Conservation (phyloP, 78 protist species). For the Cavenderia fasciculata region DNA sequence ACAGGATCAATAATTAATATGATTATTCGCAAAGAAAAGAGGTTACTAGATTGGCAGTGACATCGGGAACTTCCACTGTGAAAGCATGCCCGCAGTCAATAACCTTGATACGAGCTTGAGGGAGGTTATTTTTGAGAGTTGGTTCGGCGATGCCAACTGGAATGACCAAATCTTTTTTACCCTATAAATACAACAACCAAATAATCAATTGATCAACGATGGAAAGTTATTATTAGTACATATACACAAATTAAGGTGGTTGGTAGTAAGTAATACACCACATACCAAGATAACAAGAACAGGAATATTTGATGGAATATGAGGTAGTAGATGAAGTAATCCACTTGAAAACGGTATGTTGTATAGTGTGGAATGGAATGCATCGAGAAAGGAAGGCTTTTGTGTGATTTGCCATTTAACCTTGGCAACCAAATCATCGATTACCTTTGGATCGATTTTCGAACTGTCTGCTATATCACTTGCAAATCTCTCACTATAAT, state of each 20-base stretch:
- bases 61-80: constrained; percentile 16
- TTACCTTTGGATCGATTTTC: constrained; percentile 1
- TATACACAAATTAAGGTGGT: no score
- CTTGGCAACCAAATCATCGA: constrained; percentile 40
- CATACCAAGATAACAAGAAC: constrained; percentile 22
- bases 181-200: not conserved
- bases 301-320: constrained; percentile 4
- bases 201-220: not conserved
- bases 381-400: constrained; percentile 15
- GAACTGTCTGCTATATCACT: constrained; percentile 11
- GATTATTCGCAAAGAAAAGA: no score
- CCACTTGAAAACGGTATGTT: constrained; percentile 5
- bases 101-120: not conserved
- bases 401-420: constrained; percentile 21
- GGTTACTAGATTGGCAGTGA: no score
- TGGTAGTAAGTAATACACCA: not conserved
- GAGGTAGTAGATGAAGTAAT: not conserved
- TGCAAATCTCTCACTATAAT: constrained; percentile 25
- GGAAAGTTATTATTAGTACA: no score
- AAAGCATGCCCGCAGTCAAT: constrained; percentile 48
- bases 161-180: constrained; percentile 21
- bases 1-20: no score
- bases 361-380: constrained; percentile 36
- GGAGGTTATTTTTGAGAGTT: constrained; percentile 6
- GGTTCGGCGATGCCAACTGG: not conserved